Evolutionary conservation across 768 basidiomycete species (phyloP), one percentile per base, ranked within the genome.

Genomic region (Amylocystis lapponica): DNA sequence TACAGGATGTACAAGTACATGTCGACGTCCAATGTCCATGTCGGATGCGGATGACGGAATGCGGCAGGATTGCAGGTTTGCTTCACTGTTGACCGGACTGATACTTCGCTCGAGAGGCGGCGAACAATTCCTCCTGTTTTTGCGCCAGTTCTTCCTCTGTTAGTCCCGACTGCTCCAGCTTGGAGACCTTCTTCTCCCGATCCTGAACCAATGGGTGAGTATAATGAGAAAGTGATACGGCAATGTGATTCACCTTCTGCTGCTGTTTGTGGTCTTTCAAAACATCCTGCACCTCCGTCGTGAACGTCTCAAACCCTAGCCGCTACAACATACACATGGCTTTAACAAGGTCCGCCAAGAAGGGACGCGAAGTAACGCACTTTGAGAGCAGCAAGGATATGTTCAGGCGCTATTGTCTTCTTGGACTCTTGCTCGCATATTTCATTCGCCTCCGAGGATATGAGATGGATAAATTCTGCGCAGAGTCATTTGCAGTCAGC

Each of bases 351-450:
- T 26, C 36, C 9, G 21, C 26, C 5, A 33, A 26, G 9, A 25
- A 17, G 19, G 27, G 12, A 39, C 27, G 16, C 3, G n/a, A 35
- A 19, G 26, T 20, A 14, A 64, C 73, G 39, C 44, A 88, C 94
- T 70, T 91, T 91, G 43, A 99, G 71, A 5, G 96, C 96, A 19
- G 76, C 70, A 23, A 97, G 85, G 33, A 98, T 93, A 59, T 99
- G 96, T 55, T 99, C 96, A 1, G 96, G 96, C 4, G 92, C 87
- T 55, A 99, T 98, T 1, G 96, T 99, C 71, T 99, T 99, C 72
- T 96, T 97, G 20, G 91, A 90, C 59, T 95, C 93, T 61, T 91
- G 85, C 60, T 98, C 96, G 58, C 96, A 99, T 48, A 97, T 90
- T 52, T 97, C 91, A 62, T 98, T 98, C 40, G 96, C 91, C 61